phyloP scores from a whole-genome alignment of 495 filamentous ascomycete genomes.

The Patellaria atrata region DNA sequence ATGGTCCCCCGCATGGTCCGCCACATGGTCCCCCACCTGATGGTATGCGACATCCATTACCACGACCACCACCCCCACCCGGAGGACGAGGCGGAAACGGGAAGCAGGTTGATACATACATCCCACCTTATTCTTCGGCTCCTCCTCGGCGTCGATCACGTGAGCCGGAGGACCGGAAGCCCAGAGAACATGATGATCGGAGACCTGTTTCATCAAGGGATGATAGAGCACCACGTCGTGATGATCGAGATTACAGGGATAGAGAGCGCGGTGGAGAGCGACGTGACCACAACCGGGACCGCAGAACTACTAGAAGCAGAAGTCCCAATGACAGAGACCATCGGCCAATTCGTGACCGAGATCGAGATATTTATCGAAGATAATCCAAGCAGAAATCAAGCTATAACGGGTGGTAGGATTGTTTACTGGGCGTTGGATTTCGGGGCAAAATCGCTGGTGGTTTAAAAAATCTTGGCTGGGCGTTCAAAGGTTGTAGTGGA shows the following conservation, averaged over 20 bases:
- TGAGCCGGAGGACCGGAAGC: slow-evolving; percentile 7
- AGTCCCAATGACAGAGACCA: slow-evolving; percentile 13
- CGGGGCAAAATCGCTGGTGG: too few relatives aligned
- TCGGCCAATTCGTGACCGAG: slow-evolving; percentile 8
- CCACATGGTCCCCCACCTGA: slow-evolving; percentile 15
- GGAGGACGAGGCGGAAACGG: not conserved
- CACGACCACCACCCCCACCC: slow-evolving; percentile 4
- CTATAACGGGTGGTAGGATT: too few relatives aligned
- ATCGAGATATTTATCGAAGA: slow-evolving; percentile 14
- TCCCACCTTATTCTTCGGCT: slow-evolving; percentile 23
- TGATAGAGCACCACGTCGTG: not conserved
- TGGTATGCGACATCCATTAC: slow-evolving; percentile 16
- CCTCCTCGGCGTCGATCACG: slow-evolving; percentile 5
- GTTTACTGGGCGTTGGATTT: too few relatives aligned
- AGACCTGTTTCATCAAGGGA: slow-evolving; percentile 11
- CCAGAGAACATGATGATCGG: slow-evolving; percentile 15
- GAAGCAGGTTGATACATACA: slow-evolving; percentile 21
- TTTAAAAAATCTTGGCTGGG: too few relatives aligned
- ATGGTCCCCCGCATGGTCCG: slow-evolving; percentile 1
- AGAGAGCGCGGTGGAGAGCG: slow-evolving; percentile 11
- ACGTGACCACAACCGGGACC: slow-evolving; percentile 9
- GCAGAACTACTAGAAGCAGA: slow-evolving; percentile 11
- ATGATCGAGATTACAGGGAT: slow-evolving; percentile 11
- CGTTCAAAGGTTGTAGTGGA: too few relatives aligned
- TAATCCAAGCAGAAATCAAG: slow-evolving; percentile 1